Evolutionary conservation across 768 basidiomycete species (phyloP).

Genomic region (Boletus sp.): DNA sequence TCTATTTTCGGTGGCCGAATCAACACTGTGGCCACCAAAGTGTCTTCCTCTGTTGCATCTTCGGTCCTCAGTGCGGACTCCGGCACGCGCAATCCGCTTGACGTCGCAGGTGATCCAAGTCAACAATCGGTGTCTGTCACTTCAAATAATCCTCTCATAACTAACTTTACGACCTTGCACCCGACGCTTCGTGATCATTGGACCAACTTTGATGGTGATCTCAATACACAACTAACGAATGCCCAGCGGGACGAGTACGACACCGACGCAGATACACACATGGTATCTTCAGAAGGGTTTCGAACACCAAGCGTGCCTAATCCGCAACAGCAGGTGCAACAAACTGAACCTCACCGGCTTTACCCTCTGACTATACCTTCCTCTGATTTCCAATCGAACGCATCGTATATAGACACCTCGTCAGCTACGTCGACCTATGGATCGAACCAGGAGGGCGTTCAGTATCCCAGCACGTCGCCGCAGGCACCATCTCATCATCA

Average conservation of each 20-base stretch:
- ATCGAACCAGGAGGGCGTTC: neutral
- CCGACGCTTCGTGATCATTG: slow-evolving; percentile 56
- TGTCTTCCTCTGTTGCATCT: slow-evolving; percentile 26
- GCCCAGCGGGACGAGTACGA: slow-evolving; percentile 26
- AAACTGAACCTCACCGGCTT: slow-evolving; percentile 22
- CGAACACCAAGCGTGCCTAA: neutral
- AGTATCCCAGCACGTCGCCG: slow-evolving; percentile 5
- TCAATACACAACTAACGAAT: slow-evolving; percentile 49
- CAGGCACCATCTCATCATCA: slow-evolving; percentile 5
- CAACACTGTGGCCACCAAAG: slow-evolving; percentile 56
- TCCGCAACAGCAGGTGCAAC: slow-evolving; percentile 9
- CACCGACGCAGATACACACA: slow-evolving; percentile 20
- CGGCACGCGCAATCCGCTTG: neutral
- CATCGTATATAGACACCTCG: slow-evolving; percentile 1
- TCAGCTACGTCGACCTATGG: slow-evolving; percentile 5
- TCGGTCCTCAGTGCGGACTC: slow-evolving; percentile 4
- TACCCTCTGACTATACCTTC: slow-evolving; percentile 26
- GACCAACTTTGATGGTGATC: slow-evolving; percentile 53
- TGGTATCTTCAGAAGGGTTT: slow-evolving; percentile 7
- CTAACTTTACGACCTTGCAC: slow-evolving; percentile 47
- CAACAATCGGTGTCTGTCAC: slow-evolving; percentile 32
- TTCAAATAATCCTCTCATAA: slow-evolving; percentile 21
- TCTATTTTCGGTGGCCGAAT: slow-evolving; percentile 77
- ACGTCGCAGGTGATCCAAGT: slow-evolving; percentile 27
- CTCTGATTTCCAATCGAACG: slow-evolving; percentile 10